Conservation (phyloP, 495 filamentous ascomycete genomes). For the Astrothelium subdiscretum region DNA sequence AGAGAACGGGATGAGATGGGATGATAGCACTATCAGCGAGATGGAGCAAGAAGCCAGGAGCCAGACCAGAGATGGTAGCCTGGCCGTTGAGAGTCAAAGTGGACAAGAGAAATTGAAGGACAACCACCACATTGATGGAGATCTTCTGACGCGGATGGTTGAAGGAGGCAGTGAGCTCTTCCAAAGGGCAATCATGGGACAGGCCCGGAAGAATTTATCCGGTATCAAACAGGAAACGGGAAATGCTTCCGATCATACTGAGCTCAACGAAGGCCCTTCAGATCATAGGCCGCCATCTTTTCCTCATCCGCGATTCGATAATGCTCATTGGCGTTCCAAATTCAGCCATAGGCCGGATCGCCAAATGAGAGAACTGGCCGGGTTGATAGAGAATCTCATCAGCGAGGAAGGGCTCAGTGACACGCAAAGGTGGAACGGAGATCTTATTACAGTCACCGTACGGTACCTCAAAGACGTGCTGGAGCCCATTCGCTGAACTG, state of each 20-base stretch:
- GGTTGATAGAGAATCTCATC: neutral
- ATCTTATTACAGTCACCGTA: neutral
- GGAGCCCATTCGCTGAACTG: neutral
- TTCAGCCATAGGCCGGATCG: neutral
- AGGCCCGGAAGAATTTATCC: neutral
- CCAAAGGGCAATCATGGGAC: slow-evolving; percentile 1
- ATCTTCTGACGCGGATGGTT: slow-evolving; percentile 13
- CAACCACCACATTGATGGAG: slow-evolving; percentile 14
- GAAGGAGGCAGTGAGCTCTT: slow-evolving; percentile 8
- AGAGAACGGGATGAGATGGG: neutral
- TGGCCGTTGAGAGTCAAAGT: slow-evolving; percentile 1
- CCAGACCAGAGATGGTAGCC: neutral
- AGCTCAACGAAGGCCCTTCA: neutral
- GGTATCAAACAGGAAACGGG: neutral
- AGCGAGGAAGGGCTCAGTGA: neutral
- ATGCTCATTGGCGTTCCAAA: neutral
- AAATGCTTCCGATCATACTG: neutral
- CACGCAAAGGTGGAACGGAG: neutral
- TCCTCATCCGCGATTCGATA: neutral
- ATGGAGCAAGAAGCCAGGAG: neutral
- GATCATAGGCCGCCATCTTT: neutral
- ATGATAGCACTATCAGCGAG: neutral
- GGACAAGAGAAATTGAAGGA: slow-evolving; percentile 1
- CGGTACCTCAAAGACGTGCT: neutral
- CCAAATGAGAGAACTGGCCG: neutral